Percentiles rank a stretch among this genome's conserved stretches.
phyloP scores from a whole-genome alignment of 129 eudicot genomes.

The Helianthus tuberosus region DNA sequence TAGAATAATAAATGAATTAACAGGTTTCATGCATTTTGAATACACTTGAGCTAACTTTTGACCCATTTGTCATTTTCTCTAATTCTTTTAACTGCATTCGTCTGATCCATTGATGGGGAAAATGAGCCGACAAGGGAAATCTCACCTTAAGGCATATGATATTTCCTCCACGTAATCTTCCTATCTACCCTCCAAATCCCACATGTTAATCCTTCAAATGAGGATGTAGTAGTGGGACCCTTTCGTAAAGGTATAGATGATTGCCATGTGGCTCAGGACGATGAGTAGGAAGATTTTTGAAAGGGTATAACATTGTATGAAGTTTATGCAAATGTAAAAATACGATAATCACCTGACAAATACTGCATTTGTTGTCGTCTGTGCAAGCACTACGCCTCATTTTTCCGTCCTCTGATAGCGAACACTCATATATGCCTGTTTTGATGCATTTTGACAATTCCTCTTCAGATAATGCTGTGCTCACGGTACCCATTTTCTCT shows the following conservation, averaged over 20 bases:
- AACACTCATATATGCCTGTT: conserved; percentile 46
- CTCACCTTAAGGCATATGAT: no score
- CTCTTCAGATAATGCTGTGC: conserved; percentile 84
- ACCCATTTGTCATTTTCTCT: no score
- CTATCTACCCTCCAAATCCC: no score
- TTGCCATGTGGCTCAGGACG: not conserved
- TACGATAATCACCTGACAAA: conserved; percentile 73
- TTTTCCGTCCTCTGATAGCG: conserved; percentile 31
- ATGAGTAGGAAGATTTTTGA: not conserved
- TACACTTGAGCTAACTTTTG: no score
- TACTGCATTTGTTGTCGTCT: conserved; percentile 80
- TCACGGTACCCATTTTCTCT: conserved; percentile 91
- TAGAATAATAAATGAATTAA: no score
- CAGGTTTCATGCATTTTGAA: no score
- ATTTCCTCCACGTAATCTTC: no score
- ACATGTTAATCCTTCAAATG: not conserved
- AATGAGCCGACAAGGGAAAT: no score
- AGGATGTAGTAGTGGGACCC: not conserved
- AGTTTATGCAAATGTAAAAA: not conserved
- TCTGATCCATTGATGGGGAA: no score
- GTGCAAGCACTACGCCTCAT: conserved; percentile 27
- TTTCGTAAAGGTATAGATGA: not conserved
- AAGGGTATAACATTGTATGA: not conserved
- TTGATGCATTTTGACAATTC: conserved; percentile 63
- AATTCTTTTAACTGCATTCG: no score